A percentile compares a stretch with the other conserved stretches of the same genome.
phyloP scores from a whole-genome alignment of 2,329 filamentous ascomycete genomes.

The Talaromyces funiculosus region DNA sequence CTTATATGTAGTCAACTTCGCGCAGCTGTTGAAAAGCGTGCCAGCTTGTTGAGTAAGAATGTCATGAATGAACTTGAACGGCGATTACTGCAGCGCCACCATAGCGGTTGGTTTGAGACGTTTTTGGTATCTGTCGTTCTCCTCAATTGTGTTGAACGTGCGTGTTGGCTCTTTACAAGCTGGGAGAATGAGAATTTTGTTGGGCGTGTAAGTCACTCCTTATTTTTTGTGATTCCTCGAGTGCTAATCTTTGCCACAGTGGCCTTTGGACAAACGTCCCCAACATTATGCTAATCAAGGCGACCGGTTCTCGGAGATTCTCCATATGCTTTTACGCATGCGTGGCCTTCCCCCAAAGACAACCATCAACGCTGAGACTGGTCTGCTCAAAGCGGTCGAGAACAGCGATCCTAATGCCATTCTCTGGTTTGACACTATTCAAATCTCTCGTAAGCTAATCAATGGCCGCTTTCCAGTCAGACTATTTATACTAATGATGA shows the following conservation, averaged over 20 bases:
- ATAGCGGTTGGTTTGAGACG: conserved; percentile 53
- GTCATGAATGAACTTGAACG: conserved; percentile 58
- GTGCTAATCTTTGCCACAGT: conserved; percentile 27
- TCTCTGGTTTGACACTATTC: conserved; percentile 40
- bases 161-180: conserved; percentile 52
- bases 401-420: conserved; percentile 34
- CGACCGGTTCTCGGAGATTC: conserved; percentile 52
- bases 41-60: conserved; percentile 46
- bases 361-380: conserved; percentile 31
- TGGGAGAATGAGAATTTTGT: conserved; percentile 43
- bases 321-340: conserved; percentile 55
- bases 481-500: conserved; percentile 1
- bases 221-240: background rate
- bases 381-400: conserved; percentile 34
- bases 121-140: conserved; percentile 56
- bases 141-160: conserved; percentile 55
- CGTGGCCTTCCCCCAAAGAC: conserved; percentile 44
- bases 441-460: conserved; percentile 33
- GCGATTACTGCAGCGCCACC: conserved; percentile 53
- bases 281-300: conserved; percentile 51
- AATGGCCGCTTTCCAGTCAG: background rate
- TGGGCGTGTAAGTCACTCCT: conserved; percentile 27
- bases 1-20: conserved; percentile 52
- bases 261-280: conserved; percentile 52
- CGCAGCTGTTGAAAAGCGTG: conserved; percentile 51